Percentiles rank a stretch among this genome's conserved stretches.
These are phyloP conservation scores for Aegilops tauschii DNA, from an alignment of 176 grass and related monocot species.

Conservation along the genomic window DNA sequence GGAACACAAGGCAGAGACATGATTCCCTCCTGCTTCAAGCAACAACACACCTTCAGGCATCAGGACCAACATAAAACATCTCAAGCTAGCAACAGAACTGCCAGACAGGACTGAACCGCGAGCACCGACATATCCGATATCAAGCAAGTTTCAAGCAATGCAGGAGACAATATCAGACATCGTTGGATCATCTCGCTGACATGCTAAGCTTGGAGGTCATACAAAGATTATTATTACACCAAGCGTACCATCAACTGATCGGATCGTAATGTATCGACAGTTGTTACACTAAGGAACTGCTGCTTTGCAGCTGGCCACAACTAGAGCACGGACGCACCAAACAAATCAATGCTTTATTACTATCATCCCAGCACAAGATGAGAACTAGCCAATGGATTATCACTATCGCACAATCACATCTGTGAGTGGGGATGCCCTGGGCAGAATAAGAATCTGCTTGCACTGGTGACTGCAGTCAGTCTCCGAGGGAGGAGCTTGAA, in stretches of 20 bases:
- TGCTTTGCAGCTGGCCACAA: background rate
- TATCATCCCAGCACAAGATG: background rate
- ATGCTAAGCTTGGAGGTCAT: background rate
- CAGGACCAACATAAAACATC: background rate
- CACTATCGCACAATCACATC: background rate
- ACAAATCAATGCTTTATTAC: background rate
- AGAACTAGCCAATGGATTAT: no score
- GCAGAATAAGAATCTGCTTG: background rate
- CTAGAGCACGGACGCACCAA: background rate
- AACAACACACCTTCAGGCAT: background rate
- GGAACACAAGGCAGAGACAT: background rate
- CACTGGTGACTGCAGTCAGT: background rate
- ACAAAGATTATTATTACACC: background rate
- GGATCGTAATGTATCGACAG: background rate
- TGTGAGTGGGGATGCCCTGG: background rate
- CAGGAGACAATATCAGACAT: background rate
- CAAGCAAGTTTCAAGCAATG: background rate
- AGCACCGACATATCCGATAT: background rate
- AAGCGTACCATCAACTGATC: background rate
- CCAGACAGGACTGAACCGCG: background rate
- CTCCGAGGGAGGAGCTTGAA: background rate
- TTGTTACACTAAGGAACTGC: background rate
- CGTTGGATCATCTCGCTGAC: background rate
- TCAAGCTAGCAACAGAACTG: background rate
- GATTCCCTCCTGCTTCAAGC: background rate